Base-by-base conservation (phyloP, 768 basidiomycete genomes). In the Hortiboletus campestris region DNA sequence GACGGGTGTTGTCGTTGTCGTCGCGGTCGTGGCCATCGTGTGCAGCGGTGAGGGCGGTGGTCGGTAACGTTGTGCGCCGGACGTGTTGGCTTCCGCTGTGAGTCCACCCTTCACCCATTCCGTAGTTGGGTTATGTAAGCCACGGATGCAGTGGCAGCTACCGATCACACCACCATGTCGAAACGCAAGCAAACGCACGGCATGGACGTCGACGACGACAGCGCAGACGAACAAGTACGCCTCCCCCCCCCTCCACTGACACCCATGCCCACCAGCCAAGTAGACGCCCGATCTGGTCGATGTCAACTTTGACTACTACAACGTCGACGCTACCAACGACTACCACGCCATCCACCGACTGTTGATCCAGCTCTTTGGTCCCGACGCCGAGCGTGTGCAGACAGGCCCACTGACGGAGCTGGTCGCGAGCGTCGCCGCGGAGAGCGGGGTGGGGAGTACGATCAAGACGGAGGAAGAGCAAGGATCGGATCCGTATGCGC, bases 341-440 rank as follows among this genome's bases (percentile, higher is more conserved):
- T 97, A 89, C 68, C 85, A 89, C 59, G 92, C 94, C 2, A 76
- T 96, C 65, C 89, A 91, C 52, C 81, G 89, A 0, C 79, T 92
- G 2, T 69, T 89, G 14, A 66, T 67, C 0, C 89, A 91, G 69
- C 83, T 90, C 28, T 85, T 92, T 61, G 66, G 67, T 0, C 79
- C 84, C 25, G 96, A 98, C 67, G 85, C 91, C 0, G 84, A 89
- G 46, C 65, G 74, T 7, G 76, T 99, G 36, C 76, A 87, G 61
- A 73, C 90, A 2, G 80, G 88, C 51, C 85, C 86, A 6, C 80
- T 99, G 4, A 81, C 89, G 1, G 91, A 95, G 51, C 78, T 95
- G 28, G 82, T 98, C 16, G 72, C 95, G 16, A 74, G 79, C 1
- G 88, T 92, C 61, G 84, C 88, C 0, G 65, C 77, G 13, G 90